Evolutionary conservation across 352 stramenopile genomes (phyloP).

Genomic region (Phytophthora cactorum): DNA sequence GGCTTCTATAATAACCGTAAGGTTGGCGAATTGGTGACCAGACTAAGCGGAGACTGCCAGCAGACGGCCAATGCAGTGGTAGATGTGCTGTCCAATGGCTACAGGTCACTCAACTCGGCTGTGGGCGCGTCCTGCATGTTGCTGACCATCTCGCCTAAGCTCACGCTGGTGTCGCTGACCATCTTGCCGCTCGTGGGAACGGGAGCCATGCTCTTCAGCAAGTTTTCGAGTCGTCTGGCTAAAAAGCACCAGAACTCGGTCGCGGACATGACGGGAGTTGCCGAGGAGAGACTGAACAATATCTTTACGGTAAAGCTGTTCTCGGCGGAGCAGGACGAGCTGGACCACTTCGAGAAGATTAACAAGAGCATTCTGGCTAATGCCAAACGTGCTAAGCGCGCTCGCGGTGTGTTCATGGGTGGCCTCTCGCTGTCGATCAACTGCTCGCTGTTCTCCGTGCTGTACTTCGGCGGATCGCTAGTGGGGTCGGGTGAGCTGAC

Average conservation of each 20-base stretch:
- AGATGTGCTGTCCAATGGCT: slow-evolving; percentile 86
- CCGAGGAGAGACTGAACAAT: slow-evolving; percentile 89
- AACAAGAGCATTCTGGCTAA: slow-evolving; percentile 76
- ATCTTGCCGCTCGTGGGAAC: slow-evolving; percentile 83
- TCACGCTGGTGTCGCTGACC: slow-evolving; percentile 89
- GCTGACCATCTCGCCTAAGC: slow-evolving; percentile 87
- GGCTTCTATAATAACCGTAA: slow-evolving; percentile 85
- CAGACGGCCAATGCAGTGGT: slow-evolving; percentile 90
- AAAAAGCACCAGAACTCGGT: slow-evolving; percentile 84
- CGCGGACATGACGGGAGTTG: slow-evolving; percentile 77
- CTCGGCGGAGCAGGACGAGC: slow-evolving; percentile 76
- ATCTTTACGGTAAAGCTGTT: slow-evolving; percentile 92
- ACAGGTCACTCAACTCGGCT: slow-evolving; percentile 89
- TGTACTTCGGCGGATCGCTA: slow-evolving; percentile 91
- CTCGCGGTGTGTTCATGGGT: slow-evolving; percentile 91
- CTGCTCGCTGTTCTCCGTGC: slow-evolving; percentile 89
- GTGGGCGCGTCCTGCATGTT: slow-evolving; percentile 90
- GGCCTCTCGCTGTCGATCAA: slow-evolving; percentile 89
- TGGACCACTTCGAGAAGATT: slow-evolving; percentile 67
- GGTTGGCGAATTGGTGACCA: slow-evolving; percentile 86
- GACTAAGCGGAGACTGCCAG: slow-evolving; percentile 88
- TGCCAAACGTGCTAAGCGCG: slow-evolving; percentile 70
- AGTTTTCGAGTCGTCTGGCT: slow-evolving; percentile 79
- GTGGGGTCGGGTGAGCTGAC: slow-evolving; percentile 87
- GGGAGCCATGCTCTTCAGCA: slow-evolving; percentile 84